Conservation (phyloP, 2,329 filamentous ascomycete species). For the Epichloe uncinata region DNA sequence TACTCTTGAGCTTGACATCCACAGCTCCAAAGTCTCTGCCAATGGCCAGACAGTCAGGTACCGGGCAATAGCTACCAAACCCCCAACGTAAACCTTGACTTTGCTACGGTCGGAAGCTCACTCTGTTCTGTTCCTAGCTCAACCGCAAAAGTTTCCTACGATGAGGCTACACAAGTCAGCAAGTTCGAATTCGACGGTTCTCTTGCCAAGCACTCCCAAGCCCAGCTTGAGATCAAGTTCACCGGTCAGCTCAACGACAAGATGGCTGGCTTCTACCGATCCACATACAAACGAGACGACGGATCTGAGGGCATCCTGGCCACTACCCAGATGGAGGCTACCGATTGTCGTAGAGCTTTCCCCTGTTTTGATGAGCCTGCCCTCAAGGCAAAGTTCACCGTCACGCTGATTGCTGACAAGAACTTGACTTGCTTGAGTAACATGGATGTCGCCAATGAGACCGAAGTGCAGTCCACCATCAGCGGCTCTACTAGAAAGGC, state of each 20-base stretch:
- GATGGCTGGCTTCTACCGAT: constrained; percentile 96
- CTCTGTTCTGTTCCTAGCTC: constrained; percentile 6
- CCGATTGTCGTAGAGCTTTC: constrained; percentile 83
- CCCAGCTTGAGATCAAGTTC: constrained; percentile 48
- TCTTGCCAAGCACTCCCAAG: constrained; percentile 62
- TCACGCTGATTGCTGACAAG: constrained; percentile 84
- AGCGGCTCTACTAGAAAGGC: constrained; percentile 48
- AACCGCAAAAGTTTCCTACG: constrained; percentile 45
- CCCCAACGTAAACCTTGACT: too few relatives aligned
- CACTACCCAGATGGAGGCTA: constrained; percentile 92
- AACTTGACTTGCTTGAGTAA: constrained; percentile 86
- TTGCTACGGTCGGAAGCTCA: not conserved
- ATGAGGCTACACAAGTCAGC: constrained; percentile 69
- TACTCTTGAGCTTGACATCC: constrained; percentile 74
- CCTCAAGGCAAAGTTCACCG: constrained; percentile 82
- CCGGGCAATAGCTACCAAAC: not conserved
- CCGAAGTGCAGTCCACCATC: constrained; percentile 36
- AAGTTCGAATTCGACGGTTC: constrained; percentile 66
- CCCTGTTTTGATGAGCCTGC: constrained; percentile 95
- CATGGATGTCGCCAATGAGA: constrained; percentile 83
- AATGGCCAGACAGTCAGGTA: constrained; percentile 38
- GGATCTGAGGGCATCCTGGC: constrained; percentile 73
- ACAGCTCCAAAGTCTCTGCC: constrained; percentile 37
- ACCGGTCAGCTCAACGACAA: constrained; percentile 76
- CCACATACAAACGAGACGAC: constrained; percentile 74